Conservation (phyloP, 495 filamentous ascomycete genomes). For the Mytilinidion resinicola region DNA sequence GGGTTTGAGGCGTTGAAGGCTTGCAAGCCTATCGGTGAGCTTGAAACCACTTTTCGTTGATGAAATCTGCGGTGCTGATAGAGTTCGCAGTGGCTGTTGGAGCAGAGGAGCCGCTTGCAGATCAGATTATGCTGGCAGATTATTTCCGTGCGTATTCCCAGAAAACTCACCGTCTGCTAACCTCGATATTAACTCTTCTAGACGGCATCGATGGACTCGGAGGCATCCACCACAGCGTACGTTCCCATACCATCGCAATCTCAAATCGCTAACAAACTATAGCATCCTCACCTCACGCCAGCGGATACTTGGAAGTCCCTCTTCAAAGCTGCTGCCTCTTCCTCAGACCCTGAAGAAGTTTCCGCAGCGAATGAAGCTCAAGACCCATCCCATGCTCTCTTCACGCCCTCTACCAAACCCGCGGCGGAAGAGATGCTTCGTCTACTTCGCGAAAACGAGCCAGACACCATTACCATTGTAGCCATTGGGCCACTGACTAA, state of each 20-base stretch:
- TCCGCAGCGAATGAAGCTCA: constrained; percentile 29
- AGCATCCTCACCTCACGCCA: constrained; percentile 86
- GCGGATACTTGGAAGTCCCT: constrained; percentile 77
- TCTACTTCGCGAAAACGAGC: constrained; percentile 67
- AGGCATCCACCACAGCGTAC: constrained; percentile 75
- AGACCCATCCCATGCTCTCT: constrained; percentile 40
- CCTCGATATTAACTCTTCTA: constrained; percentile 32
- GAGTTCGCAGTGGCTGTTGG: constrained; percentile 63
- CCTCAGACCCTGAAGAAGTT: constrained; percentile 30
- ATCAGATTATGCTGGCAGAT: constrained; percentile 76
- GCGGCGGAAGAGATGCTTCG: constrained; percentile 82
- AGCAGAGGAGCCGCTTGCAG: constrained; percentile 75
- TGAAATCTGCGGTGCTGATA: background rate
- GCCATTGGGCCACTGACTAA: constrained; percentile 89
- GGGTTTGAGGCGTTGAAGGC: constrained; percentile 63
- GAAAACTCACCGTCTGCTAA: background rate
- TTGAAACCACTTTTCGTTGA: background rate
- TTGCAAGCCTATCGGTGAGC: constrained; percentile 56
- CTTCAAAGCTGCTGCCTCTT: constrained; percentile 53
- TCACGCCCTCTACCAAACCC: constrained; percentile 62
- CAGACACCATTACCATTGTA: constrained; percentile 79
- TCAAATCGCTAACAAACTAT: background rate
- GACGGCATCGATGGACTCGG: constrained; percentile 88
- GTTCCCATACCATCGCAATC: constrained; percentile 21
- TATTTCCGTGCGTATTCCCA: constrained; percentile 68